Conservation (phyloP, 352 stramenopile genomes). For the Pythium utonaiense region DNA sequence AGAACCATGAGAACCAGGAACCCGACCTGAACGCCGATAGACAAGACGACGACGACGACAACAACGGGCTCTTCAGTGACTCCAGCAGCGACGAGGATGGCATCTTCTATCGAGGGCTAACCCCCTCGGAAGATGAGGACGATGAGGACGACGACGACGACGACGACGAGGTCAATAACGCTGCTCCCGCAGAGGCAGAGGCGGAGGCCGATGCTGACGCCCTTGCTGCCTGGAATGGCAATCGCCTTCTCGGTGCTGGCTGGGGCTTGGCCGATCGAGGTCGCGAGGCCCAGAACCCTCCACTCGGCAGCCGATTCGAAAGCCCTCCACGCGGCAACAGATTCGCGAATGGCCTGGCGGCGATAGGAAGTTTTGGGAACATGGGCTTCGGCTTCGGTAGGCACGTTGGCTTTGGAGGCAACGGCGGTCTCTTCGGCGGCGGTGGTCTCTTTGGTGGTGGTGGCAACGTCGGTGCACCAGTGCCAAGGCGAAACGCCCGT, state of each 20-base stretch:
- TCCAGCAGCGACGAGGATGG: not conserved
- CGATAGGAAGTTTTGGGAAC: no score
- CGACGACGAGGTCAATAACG: not conserved
- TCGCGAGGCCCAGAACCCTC: not conserved
- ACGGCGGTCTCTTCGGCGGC: no score
- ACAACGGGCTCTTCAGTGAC: not conserved
- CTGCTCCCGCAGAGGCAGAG: not conserved
- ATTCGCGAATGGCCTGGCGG: no score
- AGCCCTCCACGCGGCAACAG: no score
- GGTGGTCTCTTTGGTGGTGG: no score
- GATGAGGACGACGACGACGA: conserved; percentile 2
- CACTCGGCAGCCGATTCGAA: not conserved
- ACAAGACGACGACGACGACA: not conserved
- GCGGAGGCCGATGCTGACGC: not conserved
- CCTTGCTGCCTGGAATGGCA: not conserved
- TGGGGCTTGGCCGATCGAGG: not conserved
- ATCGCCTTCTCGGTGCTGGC: not conserved
- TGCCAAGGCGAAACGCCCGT: conserved; percentile 5
- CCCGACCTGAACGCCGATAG: conserved; percentile 8
- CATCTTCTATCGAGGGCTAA: no score
- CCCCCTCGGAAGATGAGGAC: no score
- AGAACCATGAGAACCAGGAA: no score
- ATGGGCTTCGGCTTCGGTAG: not conserved
- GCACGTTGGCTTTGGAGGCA: not conserved
- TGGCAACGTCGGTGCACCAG: not conserved